Percentiles rank a stretch among this genome's conserved stretches.
Evolutionary conservation across 768 basidiomycete species (phyloP).

Genomic region (Mycena filopes): DNA sequence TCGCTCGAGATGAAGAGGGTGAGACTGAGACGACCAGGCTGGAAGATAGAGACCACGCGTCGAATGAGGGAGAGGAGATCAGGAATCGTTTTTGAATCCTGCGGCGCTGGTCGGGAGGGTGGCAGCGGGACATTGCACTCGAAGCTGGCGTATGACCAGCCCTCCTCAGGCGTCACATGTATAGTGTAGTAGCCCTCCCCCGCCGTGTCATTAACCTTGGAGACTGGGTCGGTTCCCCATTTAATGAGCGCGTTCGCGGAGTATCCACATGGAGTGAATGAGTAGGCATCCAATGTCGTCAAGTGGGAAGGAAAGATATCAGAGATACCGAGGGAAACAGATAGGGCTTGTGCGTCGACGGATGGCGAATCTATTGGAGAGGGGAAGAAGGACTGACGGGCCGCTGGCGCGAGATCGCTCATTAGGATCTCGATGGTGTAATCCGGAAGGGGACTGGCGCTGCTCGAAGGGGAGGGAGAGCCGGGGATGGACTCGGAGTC

Average conservation of each 20-base stretch:
- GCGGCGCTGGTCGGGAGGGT: slow-evolving; percentile 44
- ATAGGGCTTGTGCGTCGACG: slow-evolving; percentile 68
- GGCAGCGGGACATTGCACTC: slow-evolving; percentile 94
- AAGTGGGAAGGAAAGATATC: slow-evolving; percentile 82
- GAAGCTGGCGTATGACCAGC: slow-evolving; percentile 98
- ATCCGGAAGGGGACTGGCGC: slow-evolving; percentile 61
- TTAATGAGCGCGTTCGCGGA: slow-evolving; percentile 90
- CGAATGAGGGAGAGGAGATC: slow-evolving; percentile 84
- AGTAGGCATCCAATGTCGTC: slow-evolving; percentile 91
- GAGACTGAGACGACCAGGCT: slow-evolving; percentile 84
- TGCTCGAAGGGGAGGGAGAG: slow-evolving; percentile 19
- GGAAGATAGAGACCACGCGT: slow-evolving; percentile 93
- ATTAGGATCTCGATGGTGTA: slow-evolving; percentile 99
- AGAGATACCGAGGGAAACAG: slow-evolving; percentile 79
- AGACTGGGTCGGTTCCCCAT: slow-evolving; percentile 58
- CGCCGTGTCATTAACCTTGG: slow-evolving; percentile 33
- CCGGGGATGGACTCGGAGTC: slow-evolving; percentile 34
- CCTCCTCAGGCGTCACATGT: slow-evolving; percentile 97
- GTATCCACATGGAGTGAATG: slow-evolving; percentile 96
- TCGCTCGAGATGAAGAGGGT: slow-evolving; percentile 90
- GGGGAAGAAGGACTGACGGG: slow-evolving; percentile 83
- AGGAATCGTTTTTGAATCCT: slow-evolving; percentile 59
- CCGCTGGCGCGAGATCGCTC: slow-evolving; percentile 84
- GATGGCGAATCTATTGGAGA: slow-evolving; percentile 53
- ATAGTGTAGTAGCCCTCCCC: slow-evolving; percentile 98